phyloP scores from a whole-genome alignment of 2,329 filamentous ascomycete species.

The Penicillium palitans region DNA sequence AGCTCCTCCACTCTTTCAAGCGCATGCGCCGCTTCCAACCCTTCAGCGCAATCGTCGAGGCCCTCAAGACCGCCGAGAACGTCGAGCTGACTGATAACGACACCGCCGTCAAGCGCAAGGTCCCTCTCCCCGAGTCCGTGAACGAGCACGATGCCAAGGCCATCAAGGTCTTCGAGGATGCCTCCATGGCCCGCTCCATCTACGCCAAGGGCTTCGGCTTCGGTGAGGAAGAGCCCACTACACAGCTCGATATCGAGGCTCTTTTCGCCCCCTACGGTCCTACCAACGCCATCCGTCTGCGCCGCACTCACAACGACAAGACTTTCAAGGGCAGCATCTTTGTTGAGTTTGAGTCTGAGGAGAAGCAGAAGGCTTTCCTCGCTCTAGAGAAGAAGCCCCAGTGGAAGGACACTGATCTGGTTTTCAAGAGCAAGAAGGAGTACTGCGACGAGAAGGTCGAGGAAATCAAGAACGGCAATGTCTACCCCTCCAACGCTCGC shows the following conservation, averaged over 20 bases:
- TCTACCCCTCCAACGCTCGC: constrained; percentile 51
- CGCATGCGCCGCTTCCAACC: constrained; percentile 96
- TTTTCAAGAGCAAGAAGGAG: constrained; percentile 82
- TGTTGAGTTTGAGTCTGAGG: constrained; percentile 82
- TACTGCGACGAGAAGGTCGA: constrained; percentile 79
- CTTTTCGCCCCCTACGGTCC: constrained; percentile 83
- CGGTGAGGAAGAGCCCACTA: constrained; percentile 65
- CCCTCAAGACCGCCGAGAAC: constrained; percentile 73
- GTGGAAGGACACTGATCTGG: constrained; percentile 77
- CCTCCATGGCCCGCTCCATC: constrained; percentile 70
- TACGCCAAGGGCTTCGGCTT: constrained; percentile 95
- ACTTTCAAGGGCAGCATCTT: constrained; percentile 96
- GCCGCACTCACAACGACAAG: constrained; percentile 65
- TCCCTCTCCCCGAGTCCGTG: constrained; percentile 59
- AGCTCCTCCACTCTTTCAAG: constrained; percentile 80
- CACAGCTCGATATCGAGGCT: constrained; percentile 90
- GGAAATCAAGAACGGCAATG: constrained; percentile 69
- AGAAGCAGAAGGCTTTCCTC: constrained; percentile 77
- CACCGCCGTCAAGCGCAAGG: constrained; percentile 73
- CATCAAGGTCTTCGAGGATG: constrained; percentile 60
- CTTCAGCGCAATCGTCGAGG: constrained; percentile 77
- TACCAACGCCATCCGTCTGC: constrained; percentile 80
- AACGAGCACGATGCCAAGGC: constrained; percentile 57
- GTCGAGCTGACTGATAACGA: constrained; percentile 74
- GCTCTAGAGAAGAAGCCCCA: constrained; percentile 75